Evolutionary conservation across 192 early-diverging fungal genomes (phyloP), one percentile per base, ranked within the genome.

Genomic region (Chytriomyces sp.): DNA sequence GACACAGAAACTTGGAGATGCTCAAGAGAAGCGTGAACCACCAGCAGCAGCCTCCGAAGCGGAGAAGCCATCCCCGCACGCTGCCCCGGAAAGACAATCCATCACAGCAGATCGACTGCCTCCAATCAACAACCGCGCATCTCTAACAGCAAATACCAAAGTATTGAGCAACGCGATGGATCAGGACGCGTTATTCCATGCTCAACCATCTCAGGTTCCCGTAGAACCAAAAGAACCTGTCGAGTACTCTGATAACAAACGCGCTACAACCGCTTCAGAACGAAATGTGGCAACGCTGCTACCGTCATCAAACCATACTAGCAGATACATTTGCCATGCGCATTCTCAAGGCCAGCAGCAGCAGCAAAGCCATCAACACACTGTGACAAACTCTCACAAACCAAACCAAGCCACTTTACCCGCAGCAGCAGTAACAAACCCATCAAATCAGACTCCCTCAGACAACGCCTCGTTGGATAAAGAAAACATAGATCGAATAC

Each of bases 101-200:
- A 60, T 71, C 20, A 71, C 69, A 0, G 47, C 69, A 24, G 69
- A 71, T 45, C 49, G 57, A 2, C 35, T 71, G 18, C 69, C 69
- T 5, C 69, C 69, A 8, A 71, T 71, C 50, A 57, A 18, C 9
- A 50, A 47, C 18, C 7, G 49, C 49, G 24, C 7, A 16, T 59
- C 57, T 23, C 20, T 60, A 7, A 71, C 49, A 24, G 69, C 67
- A 49, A 13, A 45, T 68, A 35, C 35, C 35, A 35, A 35, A 35
- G 35, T 35, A 3, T 35, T 35, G 35, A 35, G 35, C 35, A 35
- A 35, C 35, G 35, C 2, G 35, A 1, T 68, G 20, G 9, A 16
- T n/a, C 13, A 43, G 43, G 44, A 16, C n/a, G 9, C 8, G 24
- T 45, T 49, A 46, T 13, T 45, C n/a, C 45, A 20, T 5, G 11